Conservation (phyloP, 306 rosid genomes). For the Citrullus mucosospermus region DNA sequence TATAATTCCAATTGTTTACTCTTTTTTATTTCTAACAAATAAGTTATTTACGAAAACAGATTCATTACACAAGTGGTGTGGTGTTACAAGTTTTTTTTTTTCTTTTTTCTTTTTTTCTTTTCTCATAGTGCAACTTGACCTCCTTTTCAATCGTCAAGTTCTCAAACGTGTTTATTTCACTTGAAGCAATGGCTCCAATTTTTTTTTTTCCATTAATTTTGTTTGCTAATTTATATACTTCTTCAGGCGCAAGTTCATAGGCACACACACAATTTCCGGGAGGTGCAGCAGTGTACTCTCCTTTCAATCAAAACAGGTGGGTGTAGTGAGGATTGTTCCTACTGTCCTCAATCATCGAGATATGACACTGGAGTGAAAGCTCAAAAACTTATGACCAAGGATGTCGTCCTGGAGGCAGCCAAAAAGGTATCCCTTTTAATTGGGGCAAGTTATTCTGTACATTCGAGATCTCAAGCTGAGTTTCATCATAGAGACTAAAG, state of each 20-base stretch:
- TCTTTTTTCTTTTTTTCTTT: not conserved
- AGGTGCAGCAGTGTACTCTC: slow-evolving; percentile 97
- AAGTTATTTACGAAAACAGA: not conserved
- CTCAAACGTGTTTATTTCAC: not conserved
- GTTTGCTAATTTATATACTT: not conserved
- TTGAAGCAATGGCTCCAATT: not conserved
- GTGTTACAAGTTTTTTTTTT: not conserved
- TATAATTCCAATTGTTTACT: not conserved
- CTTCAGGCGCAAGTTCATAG: slow-evolving; percentile 93
- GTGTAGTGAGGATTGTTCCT: slow-evolving; percentile 96
- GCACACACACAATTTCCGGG: slow-evolving; percentile 78
- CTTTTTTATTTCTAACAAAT: not conserved
- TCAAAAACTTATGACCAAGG: slow-evolving; percentile 70
- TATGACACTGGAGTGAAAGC: slow-evolving; percentile 77
- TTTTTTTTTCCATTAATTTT: not conserved
- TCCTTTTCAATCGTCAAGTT: not conserved
- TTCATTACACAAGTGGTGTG: not conserved
- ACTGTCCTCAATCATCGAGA: slow-evolving; percentile 91
- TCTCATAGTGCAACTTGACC: not conserved
- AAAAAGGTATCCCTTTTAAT: slow-evolving; percentile 35
- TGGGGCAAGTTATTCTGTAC: not conserved
- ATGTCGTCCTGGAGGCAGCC: slow-evolving; percentile 63
- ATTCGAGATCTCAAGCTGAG: slow-evolving; percentile 9
- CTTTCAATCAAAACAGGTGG: slow-evolving; percentile 95
- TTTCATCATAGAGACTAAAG: not conserved